These are phyloP conservation scores for Cucurbita maxima DNA, from an alignment of 306 rosid species.

Conservation along the genomic window DNA sequence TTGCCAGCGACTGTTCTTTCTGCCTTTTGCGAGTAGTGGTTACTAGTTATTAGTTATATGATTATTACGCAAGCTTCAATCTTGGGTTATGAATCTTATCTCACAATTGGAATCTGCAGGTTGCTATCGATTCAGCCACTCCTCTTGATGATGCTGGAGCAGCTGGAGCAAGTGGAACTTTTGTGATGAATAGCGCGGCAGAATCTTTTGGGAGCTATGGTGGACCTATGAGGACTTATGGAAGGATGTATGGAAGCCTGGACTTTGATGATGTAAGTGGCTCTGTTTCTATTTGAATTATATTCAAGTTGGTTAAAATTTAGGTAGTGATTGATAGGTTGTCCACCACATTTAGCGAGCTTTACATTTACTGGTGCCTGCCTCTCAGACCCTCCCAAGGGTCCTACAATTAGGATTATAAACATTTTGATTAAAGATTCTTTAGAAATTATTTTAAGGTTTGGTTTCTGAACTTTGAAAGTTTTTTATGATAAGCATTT, in stretches of 20 bases:
- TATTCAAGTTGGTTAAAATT: too few species aligned
- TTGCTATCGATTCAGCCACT: slow-evolving; percentile 69
- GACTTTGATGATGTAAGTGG: slow-evolving; percentile 83
- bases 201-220: slow-evolving; percentile 62
- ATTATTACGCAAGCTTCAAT: neutral
- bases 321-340: neutral
- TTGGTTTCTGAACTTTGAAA: neutral
- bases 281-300: neutral
- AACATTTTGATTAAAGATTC: too few species aligned
- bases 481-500: neutral
- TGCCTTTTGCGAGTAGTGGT: too few species aligned
- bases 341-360: neutral
- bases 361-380: neutral
- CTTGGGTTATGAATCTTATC: neutral
- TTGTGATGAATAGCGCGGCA: slow-evolving; percentile 38
- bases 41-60: too few species aligned
- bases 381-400: too few species aligned
- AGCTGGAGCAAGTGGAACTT: slow-evolving; percentile 51
- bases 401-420: too few species aligned
- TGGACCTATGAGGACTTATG: slow-evolving; percentile 80
- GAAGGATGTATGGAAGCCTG: slow-evolving; percentile 82
- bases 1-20: too few species aligned
- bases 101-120: slow-evolving; percentile 7
- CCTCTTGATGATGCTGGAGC: slow-evolving; percentile 67
- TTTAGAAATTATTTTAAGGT: neutral